Evolutionary conservation across 192 early-diverging fungal genomes (phyloP).

Genomic region (Backusella macrospora): DNA sequence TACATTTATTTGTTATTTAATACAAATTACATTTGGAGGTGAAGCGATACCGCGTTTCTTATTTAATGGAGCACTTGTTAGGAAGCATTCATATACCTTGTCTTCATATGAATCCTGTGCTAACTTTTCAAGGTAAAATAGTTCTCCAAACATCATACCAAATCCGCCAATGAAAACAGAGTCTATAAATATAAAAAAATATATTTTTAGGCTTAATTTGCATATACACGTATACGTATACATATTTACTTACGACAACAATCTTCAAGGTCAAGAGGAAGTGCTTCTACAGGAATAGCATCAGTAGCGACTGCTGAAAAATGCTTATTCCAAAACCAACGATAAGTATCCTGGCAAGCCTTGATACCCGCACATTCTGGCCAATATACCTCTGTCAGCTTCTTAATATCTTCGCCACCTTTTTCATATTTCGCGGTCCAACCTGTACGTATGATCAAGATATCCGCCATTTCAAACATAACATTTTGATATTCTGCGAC

Average conservation of each 20-base stretch:
- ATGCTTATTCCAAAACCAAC: slow-evolving; percentile 36
- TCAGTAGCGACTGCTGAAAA: slow-evolving; percentile 34
- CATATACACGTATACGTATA: background rate
- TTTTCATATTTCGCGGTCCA: slow-evolving; percentile 27
- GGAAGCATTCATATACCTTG: slow-evolving; percentile 29
- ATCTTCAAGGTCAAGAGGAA: slow-evolving; percentile 9
- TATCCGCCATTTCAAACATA: slow-evolving; percentile 29
- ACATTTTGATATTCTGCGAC: slow-evolving; percentile 26
- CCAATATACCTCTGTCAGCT: background rate
- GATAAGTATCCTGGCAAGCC: slow-evolving; percentile 28
- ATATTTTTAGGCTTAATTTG: too few relatives aligned
- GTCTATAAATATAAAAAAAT: slow-evolving; percentile 11
- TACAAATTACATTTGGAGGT: slow-evolving; percentile 33
- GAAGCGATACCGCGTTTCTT: slow-evolving; percentile 29
- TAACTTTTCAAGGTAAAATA: slow-evolving; percentile 31
- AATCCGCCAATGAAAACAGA: slow-evolving; percentile 24
- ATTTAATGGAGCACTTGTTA: slow-evolving; percentile 33
- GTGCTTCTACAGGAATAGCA: slow-evolving; percentile 26
- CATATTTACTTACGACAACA: slow-evolving; percentile 25
- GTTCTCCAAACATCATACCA: slow-evolving; percentile 36
- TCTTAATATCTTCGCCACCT: background rate
- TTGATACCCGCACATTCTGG: slow-evolving; percentile 28
- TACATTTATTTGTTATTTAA: slow-evolving; percentile 20
- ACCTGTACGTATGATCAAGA: slow-evolving; percentile 30
- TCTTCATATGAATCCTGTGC: slow-evolving; percentile 27